These are phyloP conservation scores for Fermentozyma sake DNA, from an alignment of 1,139 yeast genomes.

Conservation along the genomic window DNA sequence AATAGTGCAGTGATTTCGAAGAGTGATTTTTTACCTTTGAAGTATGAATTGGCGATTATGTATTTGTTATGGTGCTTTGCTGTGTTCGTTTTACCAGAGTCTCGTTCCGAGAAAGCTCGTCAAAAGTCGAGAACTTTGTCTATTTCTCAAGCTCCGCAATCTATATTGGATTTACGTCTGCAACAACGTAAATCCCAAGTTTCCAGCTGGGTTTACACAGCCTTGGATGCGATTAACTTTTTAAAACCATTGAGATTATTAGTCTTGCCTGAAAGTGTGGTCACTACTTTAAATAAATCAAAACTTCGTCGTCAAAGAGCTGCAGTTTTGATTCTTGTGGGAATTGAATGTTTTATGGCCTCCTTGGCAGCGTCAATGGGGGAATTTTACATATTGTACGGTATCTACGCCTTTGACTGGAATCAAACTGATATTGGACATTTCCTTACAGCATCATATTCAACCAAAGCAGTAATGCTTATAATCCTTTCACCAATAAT, in stretches of 20 bases:
- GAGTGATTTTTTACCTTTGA: conserved; percentile 26
- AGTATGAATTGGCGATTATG: conserved; percentile 21
- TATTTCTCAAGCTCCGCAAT: conserved; percentile 4
- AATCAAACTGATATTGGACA: conserved; percentile 54
- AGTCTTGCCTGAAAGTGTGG: conserved; percentile 34
- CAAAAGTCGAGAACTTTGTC: conserved; percentile 44
- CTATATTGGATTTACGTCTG: neutral
- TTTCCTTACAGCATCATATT: conserved; percentile 51
- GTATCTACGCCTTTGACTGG: conserved; percentile 59
- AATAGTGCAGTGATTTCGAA: conserved; percentile 5
- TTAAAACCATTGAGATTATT: conserved; percentile 46
- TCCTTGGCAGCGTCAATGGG: conserved; percentile 31
- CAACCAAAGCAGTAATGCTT: conserved; percentile 34
- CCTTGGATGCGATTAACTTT: conserved; percentile 16
- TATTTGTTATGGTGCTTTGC: conserved; percentile 27
- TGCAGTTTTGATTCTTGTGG: conserved; percentile 43
- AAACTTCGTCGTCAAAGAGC: conserved; percentile 16
- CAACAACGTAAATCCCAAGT: neutral
- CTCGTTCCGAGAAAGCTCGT: conserved; percentile 34
- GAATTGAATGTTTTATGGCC: conserved; percentile 42
- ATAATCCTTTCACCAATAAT: conserved; percentile 32
- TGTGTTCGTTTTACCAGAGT: conserved; percentile 50
- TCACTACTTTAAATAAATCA: conserved; percentile 9
- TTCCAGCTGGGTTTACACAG: neutral
- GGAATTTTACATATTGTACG: conserved; percentile 51